Base-by-base conservation (phyloP, 2,329 filamentous ascomycete species). In the Aspergillus floridensis region DNA sequence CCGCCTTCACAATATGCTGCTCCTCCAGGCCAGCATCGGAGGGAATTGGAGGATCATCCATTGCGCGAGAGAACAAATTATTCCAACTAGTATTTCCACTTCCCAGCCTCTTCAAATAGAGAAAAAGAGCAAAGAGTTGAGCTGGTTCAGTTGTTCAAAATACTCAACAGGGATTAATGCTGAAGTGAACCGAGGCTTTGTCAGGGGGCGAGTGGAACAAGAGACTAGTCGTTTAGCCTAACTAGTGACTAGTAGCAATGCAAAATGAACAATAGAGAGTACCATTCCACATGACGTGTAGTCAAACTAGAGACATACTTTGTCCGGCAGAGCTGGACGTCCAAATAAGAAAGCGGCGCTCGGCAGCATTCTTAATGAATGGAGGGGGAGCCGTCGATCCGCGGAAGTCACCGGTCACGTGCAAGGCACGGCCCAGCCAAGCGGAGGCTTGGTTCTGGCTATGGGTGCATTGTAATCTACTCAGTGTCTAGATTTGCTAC, bases 1-100 rank as follows among this genome's bases (percentile, higher is more conserved):
- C 80, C 14, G 80, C 80, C 62, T 76, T 79, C 44, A 81, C 77
- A 56, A 81, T 75, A 51, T 77, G 74, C 47, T 77, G 74, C 38
- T 74, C 72, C 35, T 69, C 61, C 65, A 70, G 63, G 41, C 66
- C 63, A 35, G 57, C 51, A 51, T 71, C 70, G 41, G 49, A 24
- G 29, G 69, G 59, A n/a, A 62, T 61, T 41, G 66, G 26, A 7
- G 66, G 24, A 35, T 68, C 61, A 57, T 74, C 70, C 73, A 74
- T 74, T 35, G 32, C 14, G 32, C 5, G 32, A n/a, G 32, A 12
- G 5, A 22, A 22, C 4, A 22, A 4, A 35, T 5, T 35, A 16
- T 8, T 29, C 7, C 7, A 29, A 29, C 22, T 29, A 29, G 26
- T 16, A 35, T 35, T 5, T 5, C 14, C 32, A 35, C 32, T 16